A percentile compares a stretch with the other conserved stretches of the same genome.
These are phyloP conservation scores for Oryza glaberrima DNA, from an alignment of 176 grass and related monocot species.

Conservation along the genomic window DNA sequence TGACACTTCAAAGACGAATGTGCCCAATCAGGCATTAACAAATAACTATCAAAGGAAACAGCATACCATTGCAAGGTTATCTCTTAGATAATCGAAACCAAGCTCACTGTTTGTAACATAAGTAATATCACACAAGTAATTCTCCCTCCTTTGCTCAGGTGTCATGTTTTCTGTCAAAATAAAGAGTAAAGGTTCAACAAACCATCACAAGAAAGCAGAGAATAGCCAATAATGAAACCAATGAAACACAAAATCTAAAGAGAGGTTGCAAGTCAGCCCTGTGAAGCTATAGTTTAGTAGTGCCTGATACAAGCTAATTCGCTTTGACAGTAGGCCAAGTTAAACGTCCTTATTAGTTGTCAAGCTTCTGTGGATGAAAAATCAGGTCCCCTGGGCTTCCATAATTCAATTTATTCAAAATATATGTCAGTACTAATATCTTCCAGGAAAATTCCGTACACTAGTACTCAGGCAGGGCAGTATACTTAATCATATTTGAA, in stretches of 20 bases:
- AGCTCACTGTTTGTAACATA: conserved; percentile 99
- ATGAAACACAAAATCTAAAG: background rate
- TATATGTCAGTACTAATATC: conserved; percentile 19
- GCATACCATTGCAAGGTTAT: conserved; percentile 96
- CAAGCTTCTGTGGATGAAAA: conserved; percentile 26
- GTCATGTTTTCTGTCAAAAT: conserved; percentile 93
- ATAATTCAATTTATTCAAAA: conserved; percentile 26
- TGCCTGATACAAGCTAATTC: background rate
- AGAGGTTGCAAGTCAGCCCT: background rate
- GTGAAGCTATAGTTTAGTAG: conserved; percentile 7
- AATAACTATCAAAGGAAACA: conserved; percentile 26
- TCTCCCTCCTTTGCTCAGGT: conserved; percentile 96
- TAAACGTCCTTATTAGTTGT: conserved; percentile 21
- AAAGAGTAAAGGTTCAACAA: conserved; percentile 38
- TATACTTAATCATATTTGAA: conserved; percentile 27
- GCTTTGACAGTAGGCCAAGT: background rate
- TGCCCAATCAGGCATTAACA: conserved; percentile 24
- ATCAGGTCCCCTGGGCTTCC: conserved; percentile 1
- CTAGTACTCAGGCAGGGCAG: background rate
- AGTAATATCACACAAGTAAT: conserved; percentile 94
- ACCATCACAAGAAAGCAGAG: conserved; percentile 30
- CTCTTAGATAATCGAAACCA: conserved; percentile 98
- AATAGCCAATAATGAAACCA: conserved; percentile 16
- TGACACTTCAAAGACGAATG: conserved; percentile 1
- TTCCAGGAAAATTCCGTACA: background rate